Base-by-base conservation (phyloP, 306 rosid genomes). In the Acacia confusa region DNA sequence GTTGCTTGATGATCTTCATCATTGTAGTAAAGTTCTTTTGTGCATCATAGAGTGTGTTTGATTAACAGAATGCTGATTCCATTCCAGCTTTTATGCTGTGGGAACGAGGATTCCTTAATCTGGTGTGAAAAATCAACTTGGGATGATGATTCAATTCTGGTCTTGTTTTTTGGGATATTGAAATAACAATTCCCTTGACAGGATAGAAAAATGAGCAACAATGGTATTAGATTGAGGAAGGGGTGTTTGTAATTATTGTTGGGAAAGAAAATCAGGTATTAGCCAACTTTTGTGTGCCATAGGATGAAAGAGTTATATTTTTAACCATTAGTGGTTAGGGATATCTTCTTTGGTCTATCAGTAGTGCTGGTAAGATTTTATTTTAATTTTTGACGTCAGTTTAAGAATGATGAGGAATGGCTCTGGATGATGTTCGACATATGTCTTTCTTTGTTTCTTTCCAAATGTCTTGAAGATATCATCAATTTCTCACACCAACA, bases 401-500 rank as follows among this genome's bases (percentile, higher is more conserved):
- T 27, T 61, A 25, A 61, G 36, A 61, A 61, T 61, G 1, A 61
- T 9, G 27, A 3, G 36, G 67, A 4, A 61, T 55, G 36, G 36
- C 32, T 61, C 7, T 3, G 36, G 19, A 24, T 61, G 67, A 61
- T 34, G 22, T 76, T 70, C 10, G 6, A 20, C 19, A 12, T 25
- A 22, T 44, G 11, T 76, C 13, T 69, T 47, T 53, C 16, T 70
- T 70, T 63, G 63, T 60, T 68, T 15, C 65, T 81, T 55, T 24
- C 44, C 44, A 55, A n/a, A 17, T 66, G 15, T 74, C 38, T 58
- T 27, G 16, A 70, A 40, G 60, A 79, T 57, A 41, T 70, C 30
- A 70, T 24, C 34, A 60, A 28, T 27, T 69, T 60, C 43, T 13
- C 44, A 15, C 3, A 16, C 53, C 19, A 24, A 76, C 27, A 67